Evolutionary conservation across 495 filamentous ascomycete species (phyloP).

Genomic region (Aspergillus egyptiacus): DNA sequence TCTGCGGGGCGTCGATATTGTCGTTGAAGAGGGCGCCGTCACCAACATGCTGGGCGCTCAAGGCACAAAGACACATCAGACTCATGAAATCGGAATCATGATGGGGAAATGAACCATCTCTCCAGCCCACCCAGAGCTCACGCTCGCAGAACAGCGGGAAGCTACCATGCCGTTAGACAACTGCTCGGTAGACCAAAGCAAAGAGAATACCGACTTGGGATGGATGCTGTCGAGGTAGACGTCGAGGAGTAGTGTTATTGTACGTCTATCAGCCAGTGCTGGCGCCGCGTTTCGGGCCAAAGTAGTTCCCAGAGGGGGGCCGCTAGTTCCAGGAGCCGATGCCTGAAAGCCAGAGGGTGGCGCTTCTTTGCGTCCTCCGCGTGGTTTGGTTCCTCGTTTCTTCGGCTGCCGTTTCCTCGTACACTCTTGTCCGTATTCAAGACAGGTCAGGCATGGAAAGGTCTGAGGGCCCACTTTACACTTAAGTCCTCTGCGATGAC

Average conservation of each 20-base stretch:
- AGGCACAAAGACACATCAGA: background rate
- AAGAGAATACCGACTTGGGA: background rate
- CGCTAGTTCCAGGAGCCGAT: background rate
- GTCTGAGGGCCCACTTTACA: background rate
- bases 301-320: background rate
- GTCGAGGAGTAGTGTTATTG: background rate
- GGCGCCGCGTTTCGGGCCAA: background rate
- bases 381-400: conserved; percentile 2
- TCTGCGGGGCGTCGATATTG: background rate
- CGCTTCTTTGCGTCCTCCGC: background rate
- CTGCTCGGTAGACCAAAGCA: background rate
- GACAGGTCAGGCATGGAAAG: background rate
- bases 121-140: background rate
- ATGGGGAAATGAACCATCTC: background rate
- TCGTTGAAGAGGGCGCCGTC: conserved; percentile 1
- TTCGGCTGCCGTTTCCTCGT: background rate
- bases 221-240: conserved; percentile 5
- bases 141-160: background rate
- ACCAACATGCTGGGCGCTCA: background rate
- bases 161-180: background rate
- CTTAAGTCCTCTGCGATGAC: background rate
- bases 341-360: background rate
- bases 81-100: background rate
- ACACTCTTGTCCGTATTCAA: conserved; percentile 4
- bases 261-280: background rate